Evolutionary conservation across 208 protist species (phyloP), one percentile per base, ranked within the genome.

Genomic region (Naegleria lovaniensis): DNA sequence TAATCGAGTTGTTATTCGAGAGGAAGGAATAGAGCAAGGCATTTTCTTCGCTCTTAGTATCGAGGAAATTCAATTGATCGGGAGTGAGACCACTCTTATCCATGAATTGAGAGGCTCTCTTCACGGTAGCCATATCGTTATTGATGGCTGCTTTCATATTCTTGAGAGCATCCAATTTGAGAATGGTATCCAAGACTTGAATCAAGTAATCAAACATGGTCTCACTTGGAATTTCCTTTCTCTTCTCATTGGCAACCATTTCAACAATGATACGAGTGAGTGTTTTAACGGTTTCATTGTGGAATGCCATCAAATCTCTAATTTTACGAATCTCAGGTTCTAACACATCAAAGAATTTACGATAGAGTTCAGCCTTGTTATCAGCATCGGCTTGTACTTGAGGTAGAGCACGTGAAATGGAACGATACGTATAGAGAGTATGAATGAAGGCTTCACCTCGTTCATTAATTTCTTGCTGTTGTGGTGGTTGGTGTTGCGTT

Each of bases 61-160:
- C 83, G 2, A 87, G 52, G 83, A 87, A 92, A 39, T 38, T 83
- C 25, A 92, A 51, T 40, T 89, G 36, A 11, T 83, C 39, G 22
- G 38, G 83, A 9, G 55, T 58, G 22, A 48, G 13, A 36, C 38
- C 84, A 36, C 22, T 25, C 39, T 79, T 87, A n/a, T 87, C 83
- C 83, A 87, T 59, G 84, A 75, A 59, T n/a, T 29, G 40, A 7
- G n/a, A n/a, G 29, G 90, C 83, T 52, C 79, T 55, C 41, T n/a
- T 55, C 39, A 83, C 55, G 40, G 84, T 22, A n/a, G 95, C 91
- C 67, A 95, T 95, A 89, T 96, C 95, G 90, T 96, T 96, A 91
- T 95, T 96, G 38, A 95, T 88, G 91, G 92, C 93, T 36, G 94
- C 93, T 92, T 96, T 96, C 90, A 95, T 95, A 87, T 95, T 95